Conservation (phyloP, 2,329 filamentous ascomycete genomes). For the Sordariomycetes sp. region DNA sequence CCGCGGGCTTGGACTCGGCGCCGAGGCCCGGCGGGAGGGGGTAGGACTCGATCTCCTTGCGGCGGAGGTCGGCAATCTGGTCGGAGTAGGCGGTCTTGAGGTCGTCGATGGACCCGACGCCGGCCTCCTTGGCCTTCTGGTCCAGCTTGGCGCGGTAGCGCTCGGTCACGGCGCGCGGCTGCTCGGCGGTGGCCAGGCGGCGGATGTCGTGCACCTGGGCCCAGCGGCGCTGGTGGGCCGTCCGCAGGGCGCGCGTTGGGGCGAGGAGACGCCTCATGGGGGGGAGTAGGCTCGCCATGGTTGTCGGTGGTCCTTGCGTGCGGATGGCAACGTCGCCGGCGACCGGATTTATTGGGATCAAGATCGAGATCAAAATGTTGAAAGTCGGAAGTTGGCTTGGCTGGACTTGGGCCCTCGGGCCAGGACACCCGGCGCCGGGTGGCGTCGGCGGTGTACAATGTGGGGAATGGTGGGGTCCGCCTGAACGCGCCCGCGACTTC, state of each 20-base stretch:
- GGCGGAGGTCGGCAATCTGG: constrained; percentile 64
- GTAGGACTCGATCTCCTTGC: constrained; percentile 44
- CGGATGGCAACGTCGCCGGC: background rate
- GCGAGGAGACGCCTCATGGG: constrained; percentile 6
- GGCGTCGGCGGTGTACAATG: background rate
- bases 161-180: constrained; percentile 59
- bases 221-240: constrained; percentile 60
- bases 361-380: no score
- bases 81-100: constrained; percentile 77
- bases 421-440: background rate
- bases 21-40: constrained; percentile 5
- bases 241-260: background rate
- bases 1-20: constrained; percentile 5
- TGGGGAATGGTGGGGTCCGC: background rate
- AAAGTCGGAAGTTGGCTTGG: background rate
- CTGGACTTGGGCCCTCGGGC: background rate
- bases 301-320: background rate
- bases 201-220: constrained; percentile 88
- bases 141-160: constrained; percentile 84
- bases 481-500: background rate
- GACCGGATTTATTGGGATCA: background rate
- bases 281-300: constrained; percentile 1
- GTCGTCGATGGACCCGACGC: constrained; percentile 59
- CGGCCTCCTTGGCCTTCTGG: constrained; percentile 65
- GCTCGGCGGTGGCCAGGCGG: constrained; percentile 71